Evolutionary conservation across 768 basidiomycete species (phyloP), one percentile per base, ranked within the genome.

Genomic region (Xerocomellus chrysenteron): DNA sequence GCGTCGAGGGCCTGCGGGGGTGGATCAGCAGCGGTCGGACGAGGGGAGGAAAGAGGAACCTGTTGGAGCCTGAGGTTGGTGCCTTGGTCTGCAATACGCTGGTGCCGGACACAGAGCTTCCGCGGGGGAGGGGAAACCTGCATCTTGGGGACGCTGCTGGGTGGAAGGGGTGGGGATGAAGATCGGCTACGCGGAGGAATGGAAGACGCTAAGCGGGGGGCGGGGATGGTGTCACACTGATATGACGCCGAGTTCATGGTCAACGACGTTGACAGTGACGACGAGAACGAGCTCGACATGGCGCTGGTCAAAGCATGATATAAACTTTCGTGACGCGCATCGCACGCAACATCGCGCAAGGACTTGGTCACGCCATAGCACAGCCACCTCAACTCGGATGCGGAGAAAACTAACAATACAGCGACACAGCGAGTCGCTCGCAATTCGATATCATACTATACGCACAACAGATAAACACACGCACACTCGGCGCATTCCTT

Each of bases 81-180:
- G 14, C 92, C 92, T 73, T 96, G 86, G 76, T 98, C 94, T 6
- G 96, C 96, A 87, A 96, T 98, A 46, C 95, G 82, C 75, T 95
- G 92, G 73, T 98, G 96, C 33, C 95, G 76, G 6, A 94, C 86
- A 69, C 95, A 98, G 17, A 97, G 81, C 75, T 93, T 96, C 46
- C 91, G 79, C 0, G 51, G 58, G 24, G 33, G 14, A 1, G 28
- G 28, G 28, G 28, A 28, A 3, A 28, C 28, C 1, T 52, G 57
- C 42, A 56, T 50, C 35, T 21, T 21, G 1, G 21, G 21, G 21
- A 21, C 21, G 21, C 21, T 21, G 21, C 21, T 21, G 21, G 21
- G 21, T 2, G 21, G 21, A 21, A 12, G 11, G 17, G 28, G 6
- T 16, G 11, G 21, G 66, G 54, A 40, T 2, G 46, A 24, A 5